Conservation (phyloP, 2,329 filamentous ascomycete genomes). For the Simplicillium sp. region DNA sequence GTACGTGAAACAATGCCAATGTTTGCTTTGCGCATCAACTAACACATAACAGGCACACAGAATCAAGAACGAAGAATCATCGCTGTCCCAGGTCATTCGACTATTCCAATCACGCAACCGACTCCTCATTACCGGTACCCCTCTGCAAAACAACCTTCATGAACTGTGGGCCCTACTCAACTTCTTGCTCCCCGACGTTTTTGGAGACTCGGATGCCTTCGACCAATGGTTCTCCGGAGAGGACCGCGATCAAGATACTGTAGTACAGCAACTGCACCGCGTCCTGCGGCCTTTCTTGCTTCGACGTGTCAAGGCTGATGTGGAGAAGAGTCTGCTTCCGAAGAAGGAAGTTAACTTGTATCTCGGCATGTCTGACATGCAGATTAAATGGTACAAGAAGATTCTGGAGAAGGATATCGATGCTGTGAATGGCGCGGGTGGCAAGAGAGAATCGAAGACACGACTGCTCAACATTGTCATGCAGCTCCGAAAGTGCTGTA, state of each 20-base stretch:
- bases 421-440: constrained; percentile 91
- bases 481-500: constrained; percentile 98
- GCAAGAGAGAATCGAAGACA: constrained; percentile 96
- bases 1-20: constrained; percentile 10
- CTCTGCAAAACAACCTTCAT: constrained; percentile 94
- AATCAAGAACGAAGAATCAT: constrained; percentile 99
- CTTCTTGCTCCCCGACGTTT: constrained; percentile 95
- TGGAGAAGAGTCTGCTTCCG: constrained; percentile 92
- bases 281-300: constrained; percentile 90
- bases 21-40: neutral
- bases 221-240: constrained; percentile 97
- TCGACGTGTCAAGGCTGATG: constrained; percentile 91
- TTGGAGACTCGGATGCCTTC: constrained; percentile 92
- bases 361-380: constrained; percentile 98
- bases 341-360: constrained; percentile 98
- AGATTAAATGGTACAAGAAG: constrained; percentile 98
- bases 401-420: constrained; percentile 99
- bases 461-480: constrained; percentile 97
- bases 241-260: constrained; percentile 82
- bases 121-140: constrained; percentile 90
- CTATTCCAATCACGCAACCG: constrained; percentile 94
- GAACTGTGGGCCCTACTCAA: constrained; percentile 97
- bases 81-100: constrained; percentile 90
- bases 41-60: constrained; percentile 55
- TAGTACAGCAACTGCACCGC: constrained; percentile 90